These are phyloP conservation scores for Pleurozium schreberi DNA, from an alignment of 225 moss, liverwort and hornwort species.

Conservation along the genomic window DNA sequence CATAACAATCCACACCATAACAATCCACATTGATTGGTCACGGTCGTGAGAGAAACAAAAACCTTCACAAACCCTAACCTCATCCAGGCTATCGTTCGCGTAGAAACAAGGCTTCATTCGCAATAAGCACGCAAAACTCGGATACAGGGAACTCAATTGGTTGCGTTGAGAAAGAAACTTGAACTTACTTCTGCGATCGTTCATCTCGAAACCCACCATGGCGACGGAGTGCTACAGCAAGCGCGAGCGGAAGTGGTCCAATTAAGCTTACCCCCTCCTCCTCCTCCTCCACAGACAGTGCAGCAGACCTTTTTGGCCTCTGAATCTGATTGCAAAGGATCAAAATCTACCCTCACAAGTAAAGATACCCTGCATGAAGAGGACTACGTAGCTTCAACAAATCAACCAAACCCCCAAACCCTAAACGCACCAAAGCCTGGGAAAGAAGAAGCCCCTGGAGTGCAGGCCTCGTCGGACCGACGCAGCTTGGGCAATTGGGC, in stretches of 20 bases:
- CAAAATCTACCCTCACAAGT: neutral
- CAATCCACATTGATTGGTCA: neutral
- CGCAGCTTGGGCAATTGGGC: neutral
- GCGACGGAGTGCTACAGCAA: neutral
- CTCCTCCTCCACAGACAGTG: neutral
- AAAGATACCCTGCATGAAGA: neutral
- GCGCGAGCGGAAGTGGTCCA: neutral
- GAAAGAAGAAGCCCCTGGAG: neutral
- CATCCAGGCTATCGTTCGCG: neutral
- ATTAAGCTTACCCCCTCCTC: neutral
- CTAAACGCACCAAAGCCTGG: neutral
- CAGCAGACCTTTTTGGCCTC: neutral
- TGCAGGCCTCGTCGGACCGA: neutral
- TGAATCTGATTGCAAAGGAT: neutral
- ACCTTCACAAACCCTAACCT: neutral
- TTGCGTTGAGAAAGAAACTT: neutral
- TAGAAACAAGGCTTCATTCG: neutral
- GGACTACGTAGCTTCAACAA: no score
- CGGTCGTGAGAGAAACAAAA: neutral
- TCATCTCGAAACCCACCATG: conserved; percentile 54
- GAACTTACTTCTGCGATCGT: conserved; percentile 42
- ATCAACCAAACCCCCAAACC: neutral
- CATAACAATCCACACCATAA: neutral
- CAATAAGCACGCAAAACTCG: neutral
- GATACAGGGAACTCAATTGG: neutral